Evolutionary conservation across 1,284 basidiomycete genomes (phyloP).

Genomic region (Phenoliferia sp.): DNA sequence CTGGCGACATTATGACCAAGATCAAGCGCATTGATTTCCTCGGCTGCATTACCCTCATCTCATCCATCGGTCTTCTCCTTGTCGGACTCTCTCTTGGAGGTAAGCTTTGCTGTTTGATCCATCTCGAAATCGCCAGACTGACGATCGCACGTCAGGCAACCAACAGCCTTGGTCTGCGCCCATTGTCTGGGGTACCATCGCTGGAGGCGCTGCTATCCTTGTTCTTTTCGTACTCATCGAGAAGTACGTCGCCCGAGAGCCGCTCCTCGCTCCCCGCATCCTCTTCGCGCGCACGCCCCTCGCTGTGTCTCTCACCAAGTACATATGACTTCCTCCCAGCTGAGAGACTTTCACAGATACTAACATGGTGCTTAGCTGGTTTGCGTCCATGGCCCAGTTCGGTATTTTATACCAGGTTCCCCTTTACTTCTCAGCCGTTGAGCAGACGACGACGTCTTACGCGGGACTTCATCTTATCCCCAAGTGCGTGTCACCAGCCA

Average conservation of each 20-base stretch:
- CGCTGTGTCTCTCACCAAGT: slow-evolving; percentile 1
- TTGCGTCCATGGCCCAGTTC: slow-evolving; percentile 44
- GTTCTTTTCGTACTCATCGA: slow-evolving; percentile 50
- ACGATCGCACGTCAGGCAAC: slow-evolving; percentile 10
- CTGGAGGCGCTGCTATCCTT: slow-evolving; percentile 58
- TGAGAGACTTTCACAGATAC: not conserved
- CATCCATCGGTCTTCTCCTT: slow-evolving; percentile 40
- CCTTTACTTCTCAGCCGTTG: slow-evolving; percentile 42
- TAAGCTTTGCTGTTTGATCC: not conserved
- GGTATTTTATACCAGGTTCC: slow-evolving; percentile 39
- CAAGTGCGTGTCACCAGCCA: not conserved
- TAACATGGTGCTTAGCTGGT: slow-evolving; percentile 40
- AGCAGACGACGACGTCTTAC: slow-evolving; percentile 40
- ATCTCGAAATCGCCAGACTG: not conserved
- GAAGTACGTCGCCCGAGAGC: slow-evolving; percentile 45
- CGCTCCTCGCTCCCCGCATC: slow-evolving; percentile 42
- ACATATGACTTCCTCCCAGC: not conserved
- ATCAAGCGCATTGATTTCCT: slow-evolving; percentile 45
- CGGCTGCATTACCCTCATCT: slow-evolving; percentile 43
- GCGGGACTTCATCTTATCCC: slow-evolving; percentile 43
- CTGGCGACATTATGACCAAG: slow-evolving; percentile 37
- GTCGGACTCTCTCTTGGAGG: slow-evolving; percentile 38
- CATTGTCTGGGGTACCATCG: slow-evolving; percentile 63
- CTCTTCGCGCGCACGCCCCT: slow-evolving; percentile 42
- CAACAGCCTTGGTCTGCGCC: slow-evolving; percentile 59